Evolutionary conservation across 78 protist genomes (phyloP).

Genomic region (Polysphondylium violaceum): DNA sequence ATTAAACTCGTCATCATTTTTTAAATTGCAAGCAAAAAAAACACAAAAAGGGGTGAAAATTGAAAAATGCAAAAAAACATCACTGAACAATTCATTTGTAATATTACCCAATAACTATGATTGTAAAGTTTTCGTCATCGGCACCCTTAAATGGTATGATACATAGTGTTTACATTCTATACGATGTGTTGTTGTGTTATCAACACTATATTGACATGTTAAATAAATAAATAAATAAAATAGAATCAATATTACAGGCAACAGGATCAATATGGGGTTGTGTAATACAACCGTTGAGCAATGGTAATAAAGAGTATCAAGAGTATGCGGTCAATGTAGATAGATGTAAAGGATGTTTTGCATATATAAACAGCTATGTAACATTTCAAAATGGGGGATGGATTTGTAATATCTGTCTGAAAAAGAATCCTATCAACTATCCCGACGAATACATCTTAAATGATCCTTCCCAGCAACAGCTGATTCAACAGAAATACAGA

Average conservation of each 20-base stretch:
- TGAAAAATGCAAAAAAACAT: no score
- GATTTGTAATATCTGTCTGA: constrained; percentile 30
- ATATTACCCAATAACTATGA: no score
- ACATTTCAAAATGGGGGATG: neutral
- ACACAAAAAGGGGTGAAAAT: no score
- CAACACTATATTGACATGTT: no score
- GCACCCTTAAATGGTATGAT: no score
- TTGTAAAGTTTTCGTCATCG: no score
- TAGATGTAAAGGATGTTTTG: constrained; percentile 60
- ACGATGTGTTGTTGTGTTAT: no score
- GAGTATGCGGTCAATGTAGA: constrained; percentile 8
- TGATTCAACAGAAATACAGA: neutral
- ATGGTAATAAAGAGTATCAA: neutral
- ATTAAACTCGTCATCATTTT: no score
- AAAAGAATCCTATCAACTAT: neutral
- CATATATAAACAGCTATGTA: constrained; percentile 13
- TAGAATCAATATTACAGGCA: constrained; percentile 28
- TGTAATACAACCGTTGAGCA: constrained; percentile 64
- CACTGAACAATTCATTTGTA: no score
- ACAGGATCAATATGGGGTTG: constrained; percentile 64
- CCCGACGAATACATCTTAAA: neutral
- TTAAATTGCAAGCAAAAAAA: no score
- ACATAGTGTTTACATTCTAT: no score
- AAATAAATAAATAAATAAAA: no score
- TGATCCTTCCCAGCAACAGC: neutral